phyloP scores from a whole-genome alignment of 2,329 filamentous ascomycete species.

The Trichoderma sp. region DNA sequence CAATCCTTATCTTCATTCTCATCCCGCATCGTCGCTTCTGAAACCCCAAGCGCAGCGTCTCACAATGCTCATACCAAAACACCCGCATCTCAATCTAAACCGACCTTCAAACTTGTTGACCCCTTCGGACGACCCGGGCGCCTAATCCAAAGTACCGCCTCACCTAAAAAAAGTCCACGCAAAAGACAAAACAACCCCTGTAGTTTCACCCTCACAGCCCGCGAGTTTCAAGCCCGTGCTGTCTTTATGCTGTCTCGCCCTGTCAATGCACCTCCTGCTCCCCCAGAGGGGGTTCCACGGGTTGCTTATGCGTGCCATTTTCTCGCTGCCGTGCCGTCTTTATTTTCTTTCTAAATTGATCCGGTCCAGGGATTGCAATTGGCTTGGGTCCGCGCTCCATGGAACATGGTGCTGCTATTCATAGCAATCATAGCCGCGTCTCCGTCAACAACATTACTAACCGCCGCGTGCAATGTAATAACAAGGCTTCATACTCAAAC shows the following conservation, averaged over 20 bases:
- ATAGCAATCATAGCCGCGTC: neutral
- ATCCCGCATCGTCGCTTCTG: neutral
- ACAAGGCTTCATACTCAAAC: neutral
- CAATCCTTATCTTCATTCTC: neutral
- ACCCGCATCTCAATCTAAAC: neutral
- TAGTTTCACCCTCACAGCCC: conserved; percentile 11
- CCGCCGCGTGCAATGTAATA: neutral
- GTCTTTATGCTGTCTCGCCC: neutral
- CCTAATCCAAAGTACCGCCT: neutral
- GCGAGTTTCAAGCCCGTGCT: conserved; percentile 4
- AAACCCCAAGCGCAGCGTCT: neutral
- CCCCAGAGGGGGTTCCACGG: neutral
- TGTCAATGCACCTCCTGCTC: conserved; percentile 12
- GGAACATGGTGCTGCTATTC: neutral
- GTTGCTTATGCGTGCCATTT: conserved; percentile 15
- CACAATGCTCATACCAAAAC: neutral
- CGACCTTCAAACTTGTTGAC: neutral
- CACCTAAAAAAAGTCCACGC: too few relatives aligned
- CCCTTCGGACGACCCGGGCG: conserved; percentile 2
- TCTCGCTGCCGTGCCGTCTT: neutral
- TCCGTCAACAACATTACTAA: neutral
- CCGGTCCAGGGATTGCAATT: neutral
- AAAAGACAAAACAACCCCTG: neutral
- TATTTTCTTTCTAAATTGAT: neutral
- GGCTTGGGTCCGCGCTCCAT: too few relatives aligned